Base-by-base conservation (phyloP, 2,329 filamentous ascomycete genomes). In the Ophiostoma populinum region DNA sequence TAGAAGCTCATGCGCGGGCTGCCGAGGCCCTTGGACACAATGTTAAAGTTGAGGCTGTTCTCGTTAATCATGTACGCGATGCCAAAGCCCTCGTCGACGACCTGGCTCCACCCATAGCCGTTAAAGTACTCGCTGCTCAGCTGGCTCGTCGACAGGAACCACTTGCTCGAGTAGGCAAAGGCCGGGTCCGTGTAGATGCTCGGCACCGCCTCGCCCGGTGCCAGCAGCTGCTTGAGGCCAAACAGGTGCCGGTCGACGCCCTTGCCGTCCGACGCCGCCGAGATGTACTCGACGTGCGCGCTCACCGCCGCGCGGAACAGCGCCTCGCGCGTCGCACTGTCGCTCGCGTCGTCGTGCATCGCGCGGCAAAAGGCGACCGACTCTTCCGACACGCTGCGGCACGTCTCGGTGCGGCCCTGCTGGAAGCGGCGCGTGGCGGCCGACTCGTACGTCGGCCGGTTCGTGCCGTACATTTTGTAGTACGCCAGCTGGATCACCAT, bases 401-500 rank as follows among this genome's bases (percentile, higher is more conserved):
- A 95, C 5, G 90, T 95, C 59, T 98, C 90, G 3, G 92, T 98
- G 46, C 90, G 82, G 43, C 90, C 92, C 48, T 81, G 79, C 57
- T 95, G 86, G 75, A 93, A 98, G 51, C 86, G 82, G 38, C 92
- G 79, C 4, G 83, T 93, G 4, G 90, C 77, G 17, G 90, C 90
- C 5, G 86, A 94, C 61, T 98, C 90, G 63, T 98, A 98, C 0
- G 92, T 98, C 2, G 90, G 90, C 4, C 90, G 72, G 67, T 86
- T 94, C 67, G 86, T 83, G 65, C 90, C 90, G 59, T 92, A 93
- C 82, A 98, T 94, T 63, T 95, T 95, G 69, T 77, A 78, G 67
- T 98, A 98, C 25, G 90, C 90, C 35, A 95, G 74, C 58, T 98
- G 90, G 55, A 98, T 98, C 55, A 94, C 64, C 83, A 98, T 90